These are phyloP conservation scores for Pezicula radicicola DNA, from an alignment of 2,329 filamentous ascomycete species.

Conservation along the genomic window DNA sequence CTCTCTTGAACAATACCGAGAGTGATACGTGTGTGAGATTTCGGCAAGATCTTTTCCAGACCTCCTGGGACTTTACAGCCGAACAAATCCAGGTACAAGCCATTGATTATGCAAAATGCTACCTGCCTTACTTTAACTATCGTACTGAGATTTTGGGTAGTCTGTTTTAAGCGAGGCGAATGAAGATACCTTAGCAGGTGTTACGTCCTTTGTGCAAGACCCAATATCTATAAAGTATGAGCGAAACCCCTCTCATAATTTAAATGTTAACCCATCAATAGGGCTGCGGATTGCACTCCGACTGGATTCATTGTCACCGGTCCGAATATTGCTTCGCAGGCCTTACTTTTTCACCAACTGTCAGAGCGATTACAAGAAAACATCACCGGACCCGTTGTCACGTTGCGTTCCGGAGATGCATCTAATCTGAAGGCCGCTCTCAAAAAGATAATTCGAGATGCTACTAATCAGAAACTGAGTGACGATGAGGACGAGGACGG, in stretches of 20 bases:
- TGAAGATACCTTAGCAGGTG: constrained; percentile 54
- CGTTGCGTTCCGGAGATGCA: constrained; percentile 68
- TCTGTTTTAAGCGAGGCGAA: constrained; percentile 58
- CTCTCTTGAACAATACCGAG: constrained; percentile 55
- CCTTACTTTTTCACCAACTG: constrained; percentile 70
- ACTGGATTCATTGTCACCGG: constrained; percentile 74
- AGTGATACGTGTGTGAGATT: constrained; percentile 42
- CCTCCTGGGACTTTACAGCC: constrained; percentile 64
- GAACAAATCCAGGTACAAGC: constrained; percentile 54
- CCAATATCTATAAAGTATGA: constrained; percentile 25
- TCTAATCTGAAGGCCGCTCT: constrained; percentile 70
- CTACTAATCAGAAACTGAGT: constrained; percentile 43
- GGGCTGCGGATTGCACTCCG: constrained; percentile 47
- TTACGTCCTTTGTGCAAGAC: constrained; percentile 51
- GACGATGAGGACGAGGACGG: constrained; percentile 50
- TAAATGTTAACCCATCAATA: not conserved
- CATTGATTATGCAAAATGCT: constrained; percentile 19
- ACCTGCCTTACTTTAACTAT: constrained; percentile 33
- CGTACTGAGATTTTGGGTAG: constrained; percentile 30
- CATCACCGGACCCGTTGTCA: constrained; percentile 55
- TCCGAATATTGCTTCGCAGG: constrained; percentile 74
- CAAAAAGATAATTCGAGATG: constrained; percentile 70
- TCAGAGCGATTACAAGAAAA: constrained; percentile 50
- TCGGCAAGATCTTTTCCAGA: constrained; percentile 57
- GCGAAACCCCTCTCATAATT: constrained; percentile 2